Conservation (phyloP, 805 yeast species). For the Komagataella kurtzmanii region DNA sequence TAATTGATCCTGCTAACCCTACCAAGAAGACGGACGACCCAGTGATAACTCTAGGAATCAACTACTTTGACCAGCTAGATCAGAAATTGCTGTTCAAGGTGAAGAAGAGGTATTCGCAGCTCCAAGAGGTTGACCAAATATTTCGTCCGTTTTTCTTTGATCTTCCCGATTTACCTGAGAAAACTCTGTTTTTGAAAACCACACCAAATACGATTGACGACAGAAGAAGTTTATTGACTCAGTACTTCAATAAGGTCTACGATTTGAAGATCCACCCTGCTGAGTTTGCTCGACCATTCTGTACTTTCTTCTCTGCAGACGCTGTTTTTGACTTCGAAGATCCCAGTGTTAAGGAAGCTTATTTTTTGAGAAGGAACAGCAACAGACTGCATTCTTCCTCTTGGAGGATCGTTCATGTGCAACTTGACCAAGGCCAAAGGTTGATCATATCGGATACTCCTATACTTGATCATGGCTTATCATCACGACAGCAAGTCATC, state of each 20-base stretch:
- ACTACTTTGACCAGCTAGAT: conserved; percentile 49
- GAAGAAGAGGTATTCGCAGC: conserved; percentile 45
- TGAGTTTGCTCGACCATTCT: conserved; percentile 34
- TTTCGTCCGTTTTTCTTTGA: conserved; percentile 42
- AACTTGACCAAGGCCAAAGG: conserved; percentile 4
- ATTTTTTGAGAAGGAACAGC: conserved; percentile 3
- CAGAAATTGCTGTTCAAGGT: conserved; percentile 51
- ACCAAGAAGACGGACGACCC: conserved; percentile 40
- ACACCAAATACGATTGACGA: conserved; percentile 54
- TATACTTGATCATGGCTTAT: conserved; percentile 9
- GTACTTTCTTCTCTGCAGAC: conserved; percentile 56
- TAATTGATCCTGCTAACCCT: conserved; percentile 15
- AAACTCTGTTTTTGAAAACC: conserved; percentile 36
- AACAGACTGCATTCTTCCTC: conserved; percentile 3
- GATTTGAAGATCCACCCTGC: conserved; percentile 37
- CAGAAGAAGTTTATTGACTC: conserved; percentile 40
- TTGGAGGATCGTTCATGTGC: conserved; percentile 4
- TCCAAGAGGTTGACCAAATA: conserved; percentile 47
- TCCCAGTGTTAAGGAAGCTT: conserved; percentile 5
- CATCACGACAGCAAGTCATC: conserved; percentile 9
- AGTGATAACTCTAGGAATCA: conserved; percentile 43
- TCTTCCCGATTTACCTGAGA: conserved; percentile 56
- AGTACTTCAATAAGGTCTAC: conserved; percentile 45
- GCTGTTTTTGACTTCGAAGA: conserved; percentile 22
- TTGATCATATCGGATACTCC: conserved; percentile 10